phyloP scores from a whole-genome alignment of 2,329 filamentous ascomycete genomes.

The Fusarium transvaalense region DNA sequence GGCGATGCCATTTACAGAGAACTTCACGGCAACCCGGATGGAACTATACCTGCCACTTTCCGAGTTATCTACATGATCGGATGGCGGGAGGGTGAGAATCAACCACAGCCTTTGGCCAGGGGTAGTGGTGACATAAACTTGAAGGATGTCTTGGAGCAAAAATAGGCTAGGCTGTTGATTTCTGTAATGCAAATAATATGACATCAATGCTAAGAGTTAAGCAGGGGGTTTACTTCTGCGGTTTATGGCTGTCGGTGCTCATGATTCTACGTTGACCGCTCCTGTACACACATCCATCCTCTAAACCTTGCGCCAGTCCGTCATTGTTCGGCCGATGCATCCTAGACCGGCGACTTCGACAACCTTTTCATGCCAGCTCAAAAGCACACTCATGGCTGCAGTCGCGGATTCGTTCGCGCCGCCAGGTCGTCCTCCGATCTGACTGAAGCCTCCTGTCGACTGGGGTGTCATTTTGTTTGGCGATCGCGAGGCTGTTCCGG shows the following conservation, averaged over 20 bases:
- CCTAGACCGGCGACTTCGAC: conserved; percentile 93
- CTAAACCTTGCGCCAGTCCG: conserved; percentile 84
- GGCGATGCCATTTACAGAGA: conserved; percentile 89
- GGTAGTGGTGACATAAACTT: conserved; percentile 90
- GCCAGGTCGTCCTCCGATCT: conserved; percentile 71
- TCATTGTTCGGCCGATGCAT: conserved; percentile 94
- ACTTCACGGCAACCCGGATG: conserved; percentile 86
- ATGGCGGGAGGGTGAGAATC: conserved; percentile 87
- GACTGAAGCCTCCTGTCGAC: conserved; percentile 84
- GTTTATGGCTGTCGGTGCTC: conserved; percentile 24
- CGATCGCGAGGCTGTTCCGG: conserved; percentile 60
- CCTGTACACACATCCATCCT: conserved; percentile 14
- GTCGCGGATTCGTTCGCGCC: conserved; percentile 76
- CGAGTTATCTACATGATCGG: conserved; percentile 98
- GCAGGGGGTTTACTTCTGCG: background rate
- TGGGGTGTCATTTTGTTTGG: conserved; percentile 72
- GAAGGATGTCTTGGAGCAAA: conserved; percentile 78
- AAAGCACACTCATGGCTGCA: conserved; percentile 92
- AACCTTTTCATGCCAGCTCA: conserved; percentile 99
- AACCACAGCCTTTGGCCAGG: conserved; percentile 82
- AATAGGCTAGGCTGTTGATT: conserved; percentile 48
- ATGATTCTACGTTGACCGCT: conserved; percentile 39
- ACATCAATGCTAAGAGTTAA: conserved; percentile 12
- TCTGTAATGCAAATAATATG: conserved; percentile 29
- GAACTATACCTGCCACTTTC: conserved; percentile 87